These are phyloP conservation scores for Sabuloglossum arenarium DNA, from an alignment of 495 filamentous ascomycete genomes.

Conservation along the genomic window DNA sequence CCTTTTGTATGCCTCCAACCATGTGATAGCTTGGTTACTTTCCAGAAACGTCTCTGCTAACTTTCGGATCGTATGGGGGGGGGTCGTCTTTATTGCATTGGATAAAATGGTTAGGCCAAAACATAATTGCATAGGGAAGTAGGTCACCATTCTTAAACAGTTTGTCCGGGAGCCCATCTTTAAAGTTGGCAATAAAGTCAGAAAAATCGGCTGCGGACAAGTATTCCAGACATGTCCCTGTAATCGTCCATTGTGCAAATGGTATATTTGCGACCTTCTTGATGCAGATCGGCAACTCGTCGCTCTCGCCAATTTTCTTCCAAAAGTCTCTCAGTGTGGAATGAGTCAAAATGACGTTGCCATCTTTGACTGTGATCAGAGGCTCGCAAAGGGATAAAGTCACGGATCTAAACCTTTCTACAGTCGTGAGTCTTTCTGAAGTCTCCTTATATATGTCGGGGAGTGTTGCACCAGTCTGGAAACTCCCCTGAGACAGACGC, in stretches of 20 bases:
- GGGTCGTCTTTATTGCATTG: not conserved
- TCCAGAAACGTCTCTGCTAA: not conserved
- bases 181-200: not conserved
- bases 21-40: not conserved
- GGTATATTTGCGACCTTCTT: not conserved
- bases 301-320: not conserved
- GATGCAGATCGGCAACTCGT: not conserved
- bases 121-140: not conserved
- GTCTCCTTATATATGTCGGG: not conserved
- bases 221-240: not conserved
- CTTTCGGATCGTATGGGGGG: not conserved
- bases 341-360: not conserved
- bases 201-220: not conserved
- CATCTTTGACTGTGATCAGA: not conserved
- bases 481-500: not conserved
- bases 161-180: not conserved
- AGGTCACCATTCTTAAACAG: not conserved
- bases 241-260: not conserved
- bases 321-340: not conserved
- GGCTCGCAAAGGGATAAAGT: not conserved
- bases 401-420: too few relatives aligned
- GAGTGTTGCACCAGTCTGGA: not conserved
- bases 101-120: not conserved
- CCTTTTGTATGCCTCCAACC: not conserved
- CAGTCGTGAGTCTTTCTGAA: too few relatives aligned